Base-by-base conservation (phyloP, 2,329 filamentous ascomycete genomes). In the Kalaharituber pfeilii region DNA sequence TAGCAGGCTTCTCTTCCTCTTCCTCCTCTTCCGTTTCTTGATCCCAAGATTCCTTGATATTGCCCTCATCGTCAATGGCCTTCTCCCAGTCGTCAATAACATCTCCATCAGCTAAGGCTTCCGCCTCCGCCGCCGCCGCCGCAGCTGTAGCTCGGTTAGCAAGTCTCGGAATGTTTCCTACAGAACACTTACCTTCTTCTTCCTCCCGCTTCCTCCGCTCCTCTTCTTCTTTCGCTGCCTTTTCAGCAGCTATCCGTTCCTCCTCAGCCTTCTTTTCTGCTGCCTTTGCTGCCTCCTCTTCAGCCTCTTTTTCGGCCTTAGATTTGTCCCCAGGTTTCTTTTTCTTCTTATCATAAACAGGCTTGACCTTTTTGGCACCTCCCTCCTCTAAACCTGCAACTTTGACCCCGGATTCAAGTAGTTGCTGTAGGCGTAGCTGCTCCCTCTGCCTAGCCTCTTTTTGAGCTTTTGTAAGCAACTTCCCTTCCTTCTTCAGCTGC, bases 11-110 rank as follows among this genome's bases (percentile, higher is more conserved):
- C 24, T 61, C 47, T 57, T 64, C 68, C 68, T 75, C 72, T 65
- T 66, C 64, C 56, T 70, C 68, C 63, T 87, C 84, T 5, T 85
- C 82, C 50, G 85, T 84, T 53, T 86, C 83, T 29, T 84, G 87
- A 67, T 96, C 89, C 89, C 89, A 96, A 72, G 82, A 89, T 61
- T 95, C 89, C 70, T 95, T 95, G 65, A 30, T n/a, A 57, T 83
- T 81, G 15, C 82, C 81, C 25, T 84, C 78, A 9, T 77, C 78
- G 49, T 84, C 84, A 25, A 81, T 84, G 50, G 85, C 81, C 27
- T 81, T 79, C 68, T 95, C 86, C 88, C 88, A 94, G 68, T 94
- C 87, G 30, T 93, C 77, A 18, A 74, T 66, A 51, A 65, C 65
- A 33, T 75, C 82, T 15, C 84, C 81, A 25, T 83, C 68, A 18